Evolutionary conservation across 1,139 yeast genomes (phyloP).

Genomic region (Arxiozyma slooffiae): DNA sequence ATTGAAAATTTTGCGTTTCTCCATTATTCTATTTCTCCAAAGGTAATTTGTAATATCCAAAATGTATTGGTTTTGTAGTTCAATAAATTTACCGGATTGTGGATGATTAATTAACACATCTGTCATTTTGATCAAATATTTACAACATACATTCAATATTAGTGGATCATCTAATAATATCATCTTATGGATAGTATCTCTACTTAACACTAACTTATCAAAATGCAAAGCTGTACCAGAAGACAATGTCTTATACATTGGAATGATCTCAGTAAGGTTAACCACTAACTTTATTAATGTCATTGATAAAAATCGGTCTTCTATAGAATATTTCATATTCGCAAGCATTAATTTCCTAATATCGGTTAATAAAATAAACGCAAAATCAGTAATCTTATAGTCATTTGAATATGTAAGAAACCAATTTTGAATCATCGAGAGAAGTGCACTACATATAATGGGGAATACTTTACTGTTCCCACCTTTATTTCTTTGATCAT

Average conservation of each 20-base stretch:
- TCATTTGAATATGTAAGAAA: not conserved
- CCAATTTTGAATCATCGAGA: constrained; percentile 13
- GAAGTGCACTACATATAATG: constrained; percentile 7
- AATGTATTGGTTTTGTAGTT: constrained; percentile 43
- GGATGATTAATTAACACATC: constrained; percentile 21
- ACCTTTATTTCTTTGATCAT: not conserved
- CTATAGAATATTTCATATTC: constrained; percentile 8
- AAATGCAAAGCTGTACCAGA: constrained; percentile 2
- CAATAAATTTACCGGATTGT: constrained; percentile 21
- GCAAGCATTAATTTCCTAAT: constrained; percentile 11
- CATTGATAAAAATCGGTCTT: constrained; percentile 12
- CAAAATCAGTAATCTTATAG: constrained; percentile 1
- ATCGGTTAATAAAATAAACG: constrained; percentile 11
- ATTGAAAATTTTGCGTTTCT: constrained; percentile 34
- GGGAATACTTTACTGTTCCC: constrained; percentile 7
- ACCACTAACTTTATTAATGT: constrained; percentile 8
- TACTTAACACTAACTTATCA: constrained; percentile 6
- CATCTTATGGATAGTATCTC: constrained; percentile 9
- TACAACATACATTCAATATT: constrained; percentile 31
- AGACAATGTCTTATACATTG: constrained; percentile 1
- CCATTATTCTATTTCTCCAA: constrained; percentile 49
- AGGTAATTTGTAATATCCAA: constrained; percentile 52
- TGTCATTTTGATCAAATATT: constrained; percentile 41
- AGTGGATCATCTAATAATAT: constrained; percentile 19
- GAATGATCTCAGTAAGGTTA: constrained; percentile 5